phyloP scores from a whole-genome alignment of 208 protist genomes.

The Leishmania amazonensis region DNA sequence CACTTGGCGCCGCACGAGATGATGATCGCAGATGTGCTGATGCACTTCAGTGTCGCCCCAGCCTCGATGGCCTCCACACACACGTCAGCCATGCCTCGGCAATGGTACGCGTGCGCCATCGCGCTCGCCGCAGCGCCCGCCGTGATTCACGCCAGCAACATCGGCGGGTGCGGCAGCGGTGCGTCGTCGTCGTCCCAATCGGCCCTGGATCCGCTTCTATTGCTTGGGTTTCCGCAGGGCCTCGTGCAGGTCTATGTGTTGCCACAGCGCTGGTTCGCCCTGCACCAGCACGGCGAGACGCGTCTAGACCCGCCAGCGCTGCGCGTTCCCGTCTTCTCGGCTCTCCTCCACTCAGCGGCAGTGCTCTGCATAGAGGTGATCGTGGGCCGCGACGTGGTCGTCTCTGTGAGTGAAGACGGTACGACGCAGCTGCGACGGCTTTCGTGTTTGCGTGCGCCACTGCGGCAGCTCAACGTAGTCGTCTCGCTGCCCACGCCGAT shows the following conservation, averaged over 20 bases:
- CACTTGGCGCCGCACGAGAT: conserved; percentile 62
- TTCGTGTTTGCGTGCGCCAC: conserved; percentile 55
- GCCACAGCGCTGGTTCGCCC: conserved; percentile 64
- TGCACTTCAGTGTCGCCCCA: conserved; percentile 48
- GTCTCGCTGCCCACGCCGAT: conserved; percentile 20
- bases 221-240: conserved; percentile 80
- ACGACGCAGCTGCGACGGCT: conserved; percentile 67
- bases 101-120: conserved; percentile 72
- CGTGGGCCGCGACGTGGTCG: conserved; percentile 51
- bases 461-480: conserved; percentile 54
- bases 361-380: conserved; percentile 63
- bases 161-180: neutral
- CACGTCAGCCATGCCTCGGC: conserved; percentile 5
- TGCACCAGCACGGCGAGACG: conserved; percentile 36
- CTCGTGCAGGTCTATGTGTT: conserved; percentile 74
- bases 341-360: conserved; percentile 44
- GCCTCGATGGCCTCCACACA: neutral
- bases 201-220: conserved; percentile 38
- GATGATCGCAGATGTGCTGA: conserved; percentile 61
- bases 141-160: neutral
- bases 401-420: conserved; percentile 76
- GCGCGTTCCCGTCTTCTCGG: conserved; percentile 49
- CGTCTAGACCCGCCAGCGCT: conserved; percentile 62
- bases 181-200: conserved; percentile 6
- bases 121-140: conserved; percentile 42